These are phyloP conservation scores for Tetrapisispora fleetii DNA, from an alignment of 805 yeast genomes.

Conservation along the genomic window DNA sequence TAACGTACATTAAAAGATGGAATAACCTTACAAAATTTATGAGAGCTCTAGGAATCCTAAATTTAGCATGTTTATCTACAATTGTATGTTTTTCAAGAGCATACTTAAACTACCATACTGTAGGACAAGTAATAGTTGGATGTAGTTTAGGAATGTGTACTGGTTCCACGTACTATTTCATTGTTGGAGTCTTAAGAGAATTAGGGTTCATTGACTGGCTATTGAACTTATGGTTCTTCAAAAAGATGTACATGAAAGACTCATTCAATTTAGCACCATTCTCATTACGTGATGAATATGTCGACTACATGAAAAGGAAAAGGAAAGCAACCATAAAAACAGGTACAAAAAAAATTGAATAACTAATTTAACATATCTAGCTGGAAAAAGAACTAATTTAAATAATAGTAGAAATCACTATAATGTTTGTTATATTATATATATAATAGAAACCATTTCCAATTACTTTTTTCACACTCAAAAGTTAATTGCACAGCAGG, in stretches of 20 bases:
- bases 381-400: too few relatives aligned
- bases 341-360: not conserved
- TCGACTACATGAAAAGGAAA: conserved; percentile 19
- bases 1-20: conserved; percentile 38
- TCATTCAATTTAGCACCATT: conserved; percentile 41
- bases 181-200: conserved; percentile 48
- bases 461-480: too few relatives aligned
- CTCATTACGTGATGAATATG: conserved; percentile 39
- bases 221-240: conserved; percentile 46
- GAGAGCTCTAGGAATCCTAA: conserved; percentile 25
- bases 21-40: conserved; percentile 25
- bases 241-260: conserved; percentile 48
- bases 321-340: not conserved
- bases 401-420: too few relatives aligned
- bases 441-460: too few relatives aligned
- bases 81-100: conserved; percentile 61
- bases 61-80: conserved; percentile 21
- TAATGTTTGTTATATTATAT: too few relatives aligned
- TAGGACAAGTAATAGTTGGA: conserved; percentile 69
- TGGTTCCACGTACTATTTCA: conserved; percentile 49
- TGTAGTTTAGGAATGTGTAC: conserved; percentile 47
- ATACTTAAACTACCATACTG: conserved; percentile 67
- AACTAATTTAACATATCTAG: not conserved
- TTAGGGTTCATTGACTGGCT: conserved; percentile 60
- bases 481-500: too few relatives aligned